Evolutionary conservation across 345 rosid species (phyloP).

Genomic region (Citrus maxima): DNA sequence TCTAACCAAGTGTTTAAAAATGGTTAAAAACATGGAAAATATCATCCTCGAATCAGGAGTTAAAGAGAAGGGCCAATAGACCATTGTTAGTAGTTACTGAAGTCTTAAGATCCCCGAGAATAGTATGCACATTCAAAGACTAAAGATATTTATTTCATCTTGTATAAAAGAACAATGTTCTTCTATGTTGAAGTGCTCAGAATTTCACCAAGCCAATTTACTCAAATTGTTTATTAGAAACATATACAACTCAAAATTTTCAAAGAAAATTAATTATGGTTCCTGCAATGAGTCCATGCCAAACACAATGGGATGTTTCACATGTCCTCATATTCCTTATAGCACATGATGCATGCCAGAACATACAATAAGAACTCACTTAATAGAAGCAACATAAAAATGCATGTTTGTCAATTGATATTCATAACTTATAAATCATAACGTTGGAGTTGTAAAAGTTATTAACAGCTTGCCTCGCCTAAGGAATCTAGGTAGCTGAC

Average conservation of each 20-base stretch:
- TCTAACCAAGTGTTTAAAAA: background rate
- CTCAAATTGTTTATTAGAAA: background rate
- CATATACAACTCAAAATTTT: background rate
- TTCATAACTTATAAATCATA: background rate
- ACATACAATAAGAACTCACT: background rate
- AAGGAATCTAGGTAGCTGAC: constrained; percentile 60
- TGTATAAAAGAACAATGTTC: background rate
- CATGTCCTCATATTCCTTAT: background rate
- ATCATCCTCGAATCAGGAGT: background rate
- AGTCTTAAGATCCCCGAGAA: background rate
- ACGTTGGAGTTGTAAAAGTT: background rate
- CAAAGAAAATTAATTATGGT: background rate
- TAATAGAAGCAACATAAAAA: background rate
- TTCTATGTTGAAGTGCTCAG: background rate
- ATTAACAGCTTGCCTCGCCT: constrained; percentile 38
- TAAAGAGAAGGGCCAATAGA: background rate
- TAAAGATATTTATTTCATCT: background rate
- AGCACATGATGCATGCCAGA: background rate
- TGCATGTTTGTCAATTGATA: background rate
- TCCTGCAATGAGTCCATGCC: background rate
- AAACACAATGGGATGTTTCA: background rate
- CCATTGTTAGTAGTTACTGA: background rate
- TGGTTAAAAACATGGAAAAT: background rate
- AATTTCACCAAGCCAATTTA: background rate
- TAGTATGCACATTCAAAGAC: background rate